Evolutionary conservation across 371 early-diverging fungal species (phyloP), one percentile per base, ranked within the genome.

Genomic region (Batkoa obscura): DNA sequence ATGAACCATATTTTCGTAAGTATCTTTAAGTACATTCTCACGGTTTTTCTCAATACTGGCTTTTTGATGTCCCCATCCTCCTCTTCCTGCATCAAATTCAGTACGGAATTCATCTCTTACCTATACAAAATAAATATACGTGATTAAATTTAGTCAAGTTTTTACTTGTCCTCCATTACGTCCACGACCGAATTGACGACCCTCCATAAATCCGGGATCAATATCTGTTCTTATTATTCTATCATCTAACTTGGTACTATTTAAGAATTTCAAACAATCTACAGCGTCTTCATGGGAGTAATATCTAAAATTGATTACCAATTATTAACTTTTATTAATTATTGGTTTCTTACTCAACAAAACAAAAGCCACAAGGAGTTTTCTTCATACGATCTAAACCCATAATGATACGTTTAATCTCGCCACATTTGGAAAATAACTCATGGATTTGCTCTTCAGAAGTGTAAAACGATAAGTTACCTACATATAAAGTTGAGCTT

Each of bases 331-430:
- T 42, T n/a, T 35, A 23, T 23, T 23, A 17, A n/a, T 13, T 12
- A 37, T 51, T 32, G 9, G 9, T 5, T 3, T 33, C 5, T 62
- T 78, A 93, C 90, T 94, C 97, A 50, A 96, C 97, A 75, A 96
- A 96, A 63, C 97, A 94, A 67, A 99, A 99, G 2, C 99, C 99
- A 64, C 99, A 99, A 3, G 98, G 98, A 2, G 94, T 94, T 67
- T 87, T 88, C 64, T 83, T 83, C 57, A 79, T 75, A 23, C 89
- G 76, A 68, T 97, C 94, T 10, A 99, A 76, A 0, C 99, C 99
- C 96, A 98, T 97, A 63, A 96, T 94, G 55, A 96, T 93, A 62
- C 95, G 81, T 64, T 94, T 94, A 59, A 99, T 87, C 60, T 92
- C 92, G 36, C 99, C 98, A 62, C 81, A 80, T 71, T 90, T 93